Evolutionary conservation across 2,329 filamentous ascomycete genomes (phyloP), one percentile per base, ranked within the genome.

Genomic region (Epichloe bromicola): DNA sequence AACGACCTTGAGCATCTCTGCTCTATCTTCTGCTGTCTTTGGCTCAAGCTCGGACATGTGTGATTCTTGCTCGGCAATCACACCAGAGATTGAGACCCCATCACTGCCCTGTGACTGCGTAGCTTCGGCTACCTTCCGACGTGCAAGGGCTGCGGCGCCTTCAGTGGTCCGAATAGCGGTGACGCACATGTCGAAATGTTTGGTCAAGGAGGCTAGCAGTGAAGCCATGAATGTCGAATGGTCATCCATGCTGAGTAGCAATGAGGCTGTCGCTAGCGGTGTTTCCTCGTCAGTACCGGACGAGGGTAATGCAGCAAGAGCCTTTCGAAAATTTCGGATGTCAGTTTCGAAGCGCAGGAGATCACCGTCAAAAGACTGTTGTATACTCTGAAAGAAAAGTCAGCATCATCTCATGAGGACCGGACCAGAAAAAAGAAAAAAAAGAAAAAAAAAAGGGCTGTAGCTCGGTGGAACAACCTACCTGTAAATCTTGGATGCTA

Each of bases 161-260:
- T 95, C 89, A 3, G 90, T 96, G 48, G 91, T 88, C 53, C 89
- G 86, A 42, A 96, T 84, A 1, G 91, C 91, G 1, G 85, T 91
- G 14, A 95, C 87, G 65, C 91, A 96, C 56, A 95, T 80, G 65
- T 97, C 91, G 63, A 95, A 96, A 67, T 97, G 91, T 26, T 78
- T 80, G 7, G 88, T 89, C 4, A 97, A 72, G 1, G 85, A 88
- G 51, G 88, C 79, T 2, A 97, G 78, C 5, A 88, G 76, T 52
- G 83, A 76, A 5, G 90, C 91, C 82, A 94, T 91, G 59, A 83
- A 81, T 55, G 86, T 82, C 0, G 90, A 90, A 58, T 91, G 82
- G 14, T 74, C 74, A 56, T 90, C 82, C 37, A 95, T 74, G 3
- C 74, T 72, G 33, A 75, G 70, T n/a, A 87, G 70, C 41, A 81